A percentile compares a stretch with the other conserved stretches of the same genome.
Evolutionary conservation across 2,329 filamentous ascomycete genomes (phyloP).

Genomic region (Trichoderma pleuroti): DNA sequence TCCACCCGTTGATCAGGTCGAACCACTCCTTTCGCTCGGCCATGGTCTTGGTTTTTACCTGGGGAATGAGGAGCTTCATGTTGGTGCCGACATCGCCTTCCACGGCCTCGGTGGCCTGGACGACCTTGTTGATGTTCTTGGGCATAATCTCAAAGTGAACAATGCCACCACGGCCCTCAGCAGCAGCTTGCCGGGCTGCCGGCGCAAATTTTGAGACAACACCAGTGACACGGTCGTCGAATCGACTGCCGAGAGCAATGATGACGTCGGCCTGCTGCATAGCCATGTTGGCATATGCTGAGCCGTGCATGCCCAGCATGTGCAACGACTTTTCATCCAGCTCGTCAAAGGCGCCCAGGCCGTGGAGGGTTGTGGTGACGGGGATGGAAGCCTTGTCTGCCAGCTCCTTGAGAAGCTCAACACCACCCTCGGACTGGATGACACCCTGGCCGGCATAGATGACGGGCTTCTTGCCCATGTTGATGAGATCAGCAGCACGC

Average conservation of each 20-base stretch:
- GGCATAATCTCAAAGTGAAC: slow-evolving; percentile 98
- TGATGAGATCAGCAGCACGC: slow-evolving; percentile 78
- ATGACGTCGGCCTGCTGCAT: slow-evolving; percentile 97
- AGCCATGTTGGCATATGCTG: slow-evolving; percentile 95
- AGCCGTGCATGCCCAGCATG: slow-evolving; percentile 99
- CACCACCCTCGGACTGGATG: slow-evolving; percentile 73
- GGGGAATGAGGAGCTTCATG: slow-evolving; percentile 69
- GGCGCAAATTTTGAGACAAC: slow-evolving; percentile 85
- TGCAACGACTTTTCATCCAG: slow-evolving; percentile 90
- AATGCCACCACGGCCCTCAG: slow-evolving; percentile 85
- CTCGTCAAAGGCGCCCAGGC: slow-evolving; percentile 88
- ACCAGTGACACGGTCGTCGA: slow-evolving; percentile 91
- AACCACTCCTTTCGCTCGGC: slow-evolving; percentile 80
- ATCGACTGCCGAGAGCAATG: slow-evolving; percentile 87
- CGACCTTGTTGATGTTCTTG: slow-evolving; percentile 99
- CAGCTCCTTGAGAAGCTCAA: slow-evolving; percentile 77
- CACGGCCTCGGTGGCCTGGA: slow-evolving; percentile 91
- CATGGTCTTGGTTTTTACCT: slow-evolving; percentile 60
- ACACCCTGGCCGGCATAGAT: slow-evolving; percentile 94
- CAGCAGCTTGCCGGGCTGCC: slow-evolving; percentile 76
- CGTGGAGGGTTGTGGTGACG: slow-evolving; percentile 93
- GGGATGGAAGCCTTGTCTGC: slow-evolving; percentile 87
- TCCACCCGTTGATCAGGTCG: slow-evolving; percentile 84
- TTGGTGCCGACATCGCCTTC: slow-evolving; percentile 88
- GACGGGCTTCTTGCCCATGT: slow-evolving; percentile 86